Base-by-base conservation (phyloP, 169 alveolate genomes). In the Condylostoma magnum region DNA sequence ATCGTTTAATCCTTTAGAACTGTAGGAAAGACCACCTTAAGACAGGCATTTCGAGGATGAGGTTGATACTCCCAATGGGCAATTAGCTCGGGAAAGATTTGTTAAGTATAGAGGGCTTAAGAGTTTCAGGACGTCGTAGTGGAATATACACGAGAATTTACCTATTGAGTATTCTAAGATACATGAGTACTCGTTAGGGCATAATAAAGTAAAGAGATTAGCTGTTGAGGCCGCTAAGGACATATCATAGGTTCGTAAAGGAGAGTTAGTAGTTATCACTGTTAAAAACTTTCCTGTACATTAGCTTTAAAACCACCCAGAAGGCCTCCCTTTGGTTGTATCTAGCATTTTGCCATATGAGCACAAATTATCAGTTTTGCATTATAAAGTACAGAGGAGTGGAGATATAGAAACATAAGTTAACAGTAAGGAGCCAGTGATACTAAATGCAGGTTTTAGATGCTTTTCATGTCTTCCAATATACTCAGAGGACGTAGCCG, bases 61-160 rank as follows among this genome's bases (percentile, higher is more conserved):
- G 60, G 96, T 93, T 6, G 97, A 95, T 65, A 93, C 96, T 28
- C 95, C 96, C 6, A 72, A 81, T 6, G 93, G 92, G 55, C 69
- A 83, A 36, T 63, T 81, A 47, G 90, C 95, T 12, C 85, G 87
- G 72, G 95, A 86, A 37, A 80, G 97, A 65, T 96, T 94, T 71
- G 87, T 77, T 27, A 90, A 87, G 74, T 96, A 95, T 85, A 76
- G 97, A 72, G 96, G 96, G 20, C 73, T 96, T 33, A 91, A 90
- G 50, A 90, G 94, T 70, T 86, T 96, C 55, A 91, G 90, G 66
- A 89, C 93, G 30, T 91, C 96, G 41, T 87, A 87, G 38, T 94
- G 98, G 96, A 97, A 95, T 77, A 97, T 97, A n/a, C 93, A 87
- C 67, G 97, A 91, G 54, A 93, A 94, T 50, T 84, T 96, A 22